phyloP scores from a whole-genome alignment of 192 early-diverging fungal species.

The Jimgerdemannia flammicorona region DNA sequence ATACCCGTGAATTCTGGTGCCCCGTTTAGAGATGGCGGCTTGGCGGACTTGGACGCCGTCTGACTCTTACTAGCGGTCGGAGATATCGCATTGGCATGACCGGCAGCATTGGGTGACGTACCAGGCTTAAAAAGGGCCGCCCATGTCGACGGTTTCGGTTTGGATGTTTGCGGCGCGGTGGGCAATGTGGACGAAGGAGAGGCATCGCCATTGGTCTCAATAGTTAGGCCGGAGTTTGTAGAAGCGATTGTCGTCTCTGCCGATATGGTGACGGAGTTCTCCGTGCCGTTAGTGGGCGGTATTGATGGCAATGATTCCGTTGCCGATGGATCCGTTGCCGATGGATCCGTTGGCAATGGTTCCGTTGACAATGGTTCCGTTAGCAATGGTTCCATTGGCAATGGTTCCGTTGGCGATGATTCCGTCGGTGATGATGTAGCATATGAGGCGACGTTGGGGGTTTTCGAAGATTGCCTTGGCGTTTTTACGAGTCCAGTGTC shows the following conservation, averaged over 20 bases:
- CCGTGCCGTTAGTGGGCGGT: background rate
- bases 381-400: no score
- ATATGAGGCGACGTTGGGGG: conserved; percentile 14
- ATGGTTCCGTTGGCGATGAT: background rate
- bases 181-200: conserved; percentile 5
- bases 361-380: background rate
- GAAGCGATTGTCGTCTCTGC: conserved; percentile 5
- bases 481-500: background rate
- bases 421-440: background rate
- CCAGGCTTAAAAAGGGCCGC: conserved; percentile 34
- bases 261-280: background rate
- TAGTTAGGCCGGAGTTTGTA: background rate
- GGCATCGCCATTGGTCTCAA: background rate
- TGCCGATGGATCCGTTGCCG: background rate
- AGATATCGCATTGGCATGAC: background rate
- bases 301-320: background rate
- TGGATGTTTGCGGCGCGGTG: conserved; percentile 15
- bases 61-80: background rate
- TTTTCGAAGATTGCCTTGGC: background rate
- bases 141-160: conserved; percentile 37
- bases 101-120: background rate
- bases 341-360: background rate
- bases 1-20: conserved; percentile 22
- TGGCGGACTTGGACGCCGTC: background rate
- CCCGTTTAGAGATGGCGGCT: conserved; percentile 2